phyloP scores from a whole-genome alignment of 371 early-diverging fungal species.

The Actinomortierella ambigua region DNA sequence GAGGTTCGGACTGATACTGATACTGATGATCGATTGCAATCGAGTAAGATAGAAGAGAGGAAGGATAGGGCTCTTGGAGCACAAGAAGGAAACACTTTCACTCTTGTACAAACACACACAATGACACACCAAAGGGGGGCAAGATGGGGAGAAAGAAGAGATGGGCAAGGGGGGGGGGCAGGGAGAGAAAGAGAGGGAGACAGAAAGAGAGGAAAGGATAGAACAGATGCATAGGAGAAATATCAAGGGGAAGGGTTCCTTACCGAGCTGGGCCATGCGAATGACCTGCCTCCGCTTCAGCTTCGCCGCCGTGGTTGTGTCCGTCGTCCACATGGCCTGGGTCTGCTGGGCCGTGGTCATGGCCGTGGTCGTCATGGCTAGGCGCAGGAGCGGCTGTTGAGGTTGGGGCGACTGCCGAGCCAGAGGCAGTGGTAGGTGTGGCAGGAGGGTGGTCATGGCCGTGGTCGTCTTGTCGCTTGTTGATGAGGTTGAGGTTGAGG shows the following conservation, averaged over 20 bases:
- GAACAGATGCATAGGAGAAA: neutral
- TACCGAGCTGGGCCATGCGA: conserved; percentile 43
- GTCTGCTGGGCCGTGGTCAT: conserved; percentile 33
- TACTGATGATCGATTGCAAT: no score
- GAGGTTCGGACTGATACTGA: no score
- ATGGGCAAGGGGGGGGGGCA: neutral
- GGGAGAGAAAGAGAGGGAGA: neutral
- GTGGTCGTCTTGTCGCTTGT: conserved; percentile 11
- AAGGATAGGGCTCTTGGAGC: no score
- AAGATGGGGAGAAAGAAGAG: no score
- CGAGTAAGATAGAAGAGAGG: no score
- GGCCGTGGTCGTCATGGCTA: conserved; percentile 16
- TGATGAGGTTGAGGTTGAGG: no score
- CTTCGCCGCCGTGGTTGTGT: conserved; percentile 27
- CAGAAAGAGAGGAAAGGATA: neutral
- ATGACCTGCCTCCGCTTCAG: conserved; percentile 8
- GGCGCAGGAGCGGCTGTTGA: conserved; percentile 6
- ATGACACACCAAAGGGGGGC: no score
- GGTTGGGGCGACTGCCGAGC: neutral
- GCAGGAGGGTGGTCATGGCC: conserved; percentile 29
- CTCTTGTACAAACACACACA: no score
- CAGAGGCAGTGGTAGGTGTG: conserved; percentile 2
- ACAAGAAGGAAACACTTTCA: no score
- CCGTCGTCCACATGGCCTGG: conserved; percentile 22
- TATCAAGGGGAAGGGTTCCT: neutral